Percentiles rank a stretch among this genome's conserved stretches.
Evolutionary conservation across 805 yeast species (phyloP).

Genomic region (Wickerhamia fluorescens): DNA sequence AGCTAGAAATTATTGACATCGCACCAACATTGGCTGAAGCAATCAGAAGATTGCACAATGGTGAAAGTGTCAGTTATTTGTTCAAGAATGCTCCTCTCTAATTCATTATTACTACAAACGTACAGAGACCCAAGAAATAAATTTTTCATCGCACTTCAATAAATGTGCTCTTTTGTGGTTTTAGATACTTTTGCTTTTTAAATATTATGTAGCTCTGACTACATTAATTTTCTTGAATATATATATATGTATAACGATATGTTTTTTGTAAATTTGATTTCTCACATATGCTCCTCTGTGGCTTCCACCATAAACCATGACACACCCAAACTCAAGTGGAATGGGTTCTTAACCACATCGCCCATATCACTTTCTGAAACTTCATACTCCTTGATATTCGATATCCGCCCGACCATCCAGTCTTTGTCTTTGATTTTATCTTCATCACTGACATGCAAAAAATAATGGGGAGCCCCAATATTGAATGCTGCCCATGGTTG

Average conservation of each 20-base stretch:
- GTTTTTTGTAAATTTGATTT: no score
- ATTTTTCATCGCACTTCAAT: background rate
- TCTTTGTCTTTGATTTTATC: slow-evolving; percentile 43
- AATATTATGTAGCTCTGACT: no score
- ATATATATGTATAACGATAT: slow-evolving; percentile 1
- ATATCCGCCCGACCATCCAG: slow-evolving; percentile 76
- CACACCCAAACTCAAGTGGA: slow-evolving; percentile 52
- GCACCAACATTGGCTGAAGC: slow-evolving; percentile 89
- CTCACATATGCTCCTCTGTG: slow-evolving; percentile 22
- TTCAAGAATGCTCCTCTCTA: slow-evolving; percentile 51
- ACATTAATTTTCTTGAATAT: background rate
- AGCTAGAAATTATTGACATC: slow-evolving; percentile 76
- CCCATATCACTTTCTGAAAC: slow-evolving; percentile 35
- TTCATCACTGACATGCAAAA: slow-evolving; percentile 43
- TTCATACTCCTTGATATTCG: slow-evolving; percentile 40
- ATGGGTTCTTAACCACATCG: slow-evolving; percentile 49
- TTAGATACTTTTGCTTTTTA: background rate
- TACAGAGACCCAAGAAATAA: no score
- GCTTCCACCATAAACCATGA: slow-evolving; percentile 63
- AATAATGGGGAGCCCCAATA: slow-evolving; percentile 78
- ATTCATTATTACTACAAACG: background rate
- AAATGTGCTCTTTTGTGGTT: background rate
- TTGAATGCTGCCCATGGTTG: slow-evolving; percentile 95
- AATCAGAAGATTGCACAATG: slow-evolving; percentile 89
- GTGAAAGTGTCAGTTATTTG: slow-evolving; percentile 87